Conservation (phyloP, 768 basidiomycete species). For the Lentinula sp. region DNA sequence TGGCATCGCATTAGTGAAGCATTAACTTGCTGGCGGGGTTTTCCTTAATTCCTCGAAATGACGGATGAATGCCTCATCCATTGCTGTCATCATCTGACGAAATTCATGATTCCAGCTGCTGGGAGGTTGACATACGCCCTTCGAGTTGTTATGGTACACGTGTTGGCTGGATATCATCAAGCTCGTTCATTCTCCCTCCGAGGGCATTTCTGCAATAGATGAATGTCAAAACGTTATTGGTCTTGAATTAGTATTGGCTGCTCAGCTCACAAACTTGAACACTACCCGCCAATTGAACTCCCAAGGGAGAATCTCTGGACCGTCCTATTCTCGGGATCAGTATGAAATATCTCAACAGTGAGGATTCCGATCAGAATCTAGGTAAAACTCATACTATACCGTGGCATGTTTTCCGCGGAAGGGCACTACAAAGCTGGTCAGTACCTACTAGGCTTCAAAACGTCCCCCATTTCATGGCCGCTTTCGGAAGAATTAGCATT, state of each 20-base stretch:
- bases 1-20: not conserved
- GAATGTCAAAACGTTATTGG: too few species aligned
- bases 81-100: not conserved
- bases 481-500: not conserved
- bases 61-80: not conserved
- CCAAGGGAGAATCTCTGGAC: not conserved
- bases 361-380: not conserved
- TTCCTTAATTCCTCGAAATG: not conserved
- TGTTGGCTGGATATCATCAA: not conserved
- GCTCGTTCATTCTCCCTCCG: not conserved
- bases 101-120: not conserved
- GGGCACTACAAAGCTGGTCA: not conserved
- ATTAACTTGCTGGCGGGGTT: not conserved
- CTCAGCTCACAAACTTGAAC: not conserved
- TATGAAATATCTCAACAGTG: not conserved
- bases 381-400: not conserved
- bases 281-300: not conserved
- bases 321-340: not conserved
- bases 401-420: not conserved
- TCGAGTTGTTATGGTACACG: not conserved
- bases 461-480: not conserved
- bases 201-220: not conserved
- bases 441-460: not conserved
- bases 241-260: not conserved
- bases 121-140: not conserved